A percentile compares a stretch with the other conserved stretches of the same genome.
Evolutionary conservation across 331 rosid genomes (phyloP).

Genomic region (Arachis monticola): DNA sequence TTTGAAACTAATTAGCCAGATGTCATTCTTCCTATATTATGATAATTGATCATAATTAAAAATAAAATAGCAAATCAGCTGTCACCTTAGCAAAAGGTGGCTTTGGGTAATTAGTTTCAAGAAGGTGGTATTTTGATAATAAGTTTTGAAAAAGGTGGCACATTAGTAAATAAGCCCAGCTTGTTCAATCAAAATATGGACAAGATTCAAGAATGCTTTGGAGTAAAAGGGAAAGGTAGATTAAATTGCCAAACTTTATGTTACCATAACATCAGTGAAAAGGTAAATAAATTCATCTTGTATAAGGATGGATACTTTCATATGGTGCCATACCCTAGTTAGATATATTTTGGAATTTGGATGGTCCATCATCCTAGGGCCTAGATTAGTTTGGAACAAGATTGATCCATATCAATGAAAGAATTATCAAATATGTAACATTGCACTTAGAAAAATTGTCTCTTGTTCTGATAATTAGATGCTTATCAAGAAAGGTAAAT

Average conservation of each 20-base stretch:
- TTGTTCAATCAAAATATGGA: conserved; percentile 9
- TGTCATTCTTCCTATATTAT: too few species aligned
- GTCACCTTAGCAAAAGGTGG: too few species aligned
- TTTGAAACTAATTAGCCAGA: too few species aligned
- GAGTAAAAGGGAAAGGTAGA: not conserved
- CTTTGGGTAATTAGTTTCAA: too few species aligned
- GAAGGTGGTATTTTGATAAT: too few species aligned
- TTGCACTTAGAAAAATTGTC: not conserved
- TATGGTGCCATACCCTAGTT: not conserved
- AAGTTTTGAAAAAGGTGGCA: too few species aligned
- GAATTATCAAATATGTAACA: conserved; percentile 1
- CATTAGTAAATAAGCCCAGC: not conserved
- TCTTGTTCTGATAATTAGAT: conserved; percentile 26
- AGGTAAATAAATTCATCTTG: not conserved
- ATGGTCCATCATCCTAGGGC: not conserved
- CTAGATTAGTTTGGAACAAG: conserved; percentile 6
- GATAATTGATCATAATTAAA: too few species aligned
- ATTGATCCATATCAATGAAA: conserved; percentile 12
- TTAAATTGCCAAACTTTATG: not conserved
- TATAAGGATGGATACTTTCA: not conserved
- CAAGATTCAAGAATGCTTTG: not conserved
- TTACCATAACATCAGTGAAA: not conserved
- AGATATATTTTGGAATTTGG: not conserved
- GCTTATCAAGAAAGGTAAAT: conserved; percentile 23
- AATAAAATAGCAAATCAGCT: too few species aligned